Conservation (phyloP, 805 yeast species). For the Candida peoriensis region DNA sequence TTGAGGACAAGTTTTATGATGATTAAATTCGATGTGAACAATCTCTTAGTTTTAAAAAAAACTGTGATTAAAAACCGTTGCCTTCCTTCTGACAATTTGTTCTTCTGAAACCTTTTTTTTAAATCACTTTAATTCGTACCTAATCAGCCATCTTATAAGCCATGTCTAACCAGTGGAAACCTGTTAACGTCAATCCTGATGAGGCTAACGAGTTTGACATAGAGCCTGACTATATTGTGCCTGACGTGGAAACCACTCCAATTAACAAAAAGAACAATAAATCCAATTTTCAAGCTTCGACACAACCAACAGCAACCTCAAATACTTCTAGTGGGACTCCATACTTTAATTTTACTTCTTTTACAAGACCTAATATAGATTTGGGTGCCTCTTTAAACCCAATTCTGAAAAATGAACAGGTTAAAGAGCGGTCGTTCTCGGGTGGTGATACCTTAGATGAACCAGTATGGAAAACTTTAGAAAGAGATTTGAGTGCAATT, state of each 20-base stretch:
- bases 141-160: no score
- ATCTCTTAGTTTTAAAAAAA: constrained; percentile 1
- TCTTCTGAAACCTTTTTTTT: no score
- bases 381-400: constrained; percentile 27
- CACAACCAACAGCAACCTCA: constrained; percentile 1
- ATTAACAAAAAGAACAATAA: constrained; percentile 1
- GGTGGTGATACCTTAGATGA: constrained; percentile 75
- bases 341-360: constrained; percentile 25
- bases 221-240: constrained; percentile 24
- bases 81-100: constrained; percentile 2
- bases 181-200: constrained; percentile 22
- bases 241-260: constrained; percentile 17
- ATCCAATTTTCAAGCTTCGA: constrained; percentile 3
- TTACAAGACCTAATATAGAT: constrained; percentile 27
- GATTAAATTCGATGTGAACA: constrained; percentile 1
- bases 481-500: constrained; percentile 40
- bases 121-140: no score
- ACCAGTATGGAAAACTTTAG: constrained; percentile 54
- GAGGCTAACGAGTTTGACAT: constrained; percentile 25
- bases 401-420: constrained; percentile 24
- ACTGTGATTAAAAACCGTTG: constrained; percentile 2
- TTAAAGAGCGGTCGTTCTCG: constrained; percentile 27
- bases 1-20: constrained; percentile 1
- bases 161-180: constrained; percentile 24
- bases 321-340: constrained; percentile 8